phyloP scores from a whole-genome alignment of 768 basidiomycete species.

The Holtermanniella nyarrowii region DNA sequence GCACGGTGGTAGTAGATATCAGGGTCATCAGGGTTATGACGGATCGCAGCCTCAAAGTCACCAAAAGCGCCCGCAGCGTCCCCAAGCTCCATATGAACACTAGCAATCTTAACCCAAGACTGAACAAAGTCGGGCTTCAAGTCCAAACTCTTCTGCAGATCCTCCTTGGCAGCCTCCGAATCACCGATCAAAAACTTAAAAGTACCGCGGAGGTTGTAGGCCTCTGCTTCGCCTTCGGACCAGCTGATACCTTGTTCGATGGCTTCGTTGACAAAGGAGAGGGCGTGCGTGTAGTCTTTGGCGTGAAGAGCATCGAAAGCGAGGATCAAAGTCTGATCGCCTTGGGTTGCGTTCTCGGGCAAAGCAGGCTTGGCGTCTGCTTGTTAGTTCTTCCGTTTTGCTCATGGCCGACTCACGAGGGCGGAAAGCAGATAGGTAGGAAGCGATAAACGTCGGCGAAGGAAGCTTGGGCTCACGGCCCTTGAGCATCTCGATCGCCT shows the following conservation, averaged over 20 bases:
- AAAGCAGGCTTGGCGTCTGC: slow-evolving; percentile 59
- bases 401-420: slow-evolving; percentile 50
- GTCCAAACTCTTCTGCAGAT: slow-evolving; percentile 65
- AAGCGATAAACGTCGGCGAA: slow-evolving; percentile 79
- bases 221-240: slow-evolving; percentile 62
- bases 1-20: slow-evolving; percentile 99
- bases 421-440: slow-evolving; percentile 96
- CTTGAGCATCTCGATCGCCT: slow-evolving; percentile 61
- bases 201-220: slow-evolving; percentile 83
- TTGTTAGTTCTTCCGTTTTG: background rate
- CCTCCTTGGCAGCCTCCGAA: slow-evolving; percentile 66
- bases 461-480: slow-evolving; percentile 77
- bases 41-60: slow-evolving; percentile 81
- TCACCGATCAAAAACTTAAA: slow-evolving; percentile 95
- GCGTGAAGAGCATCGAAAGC: slow-evolving; percentile 76
- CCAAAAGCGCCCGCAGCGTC: slow-evolving; percentile 71
- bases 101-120: slow-evolving; percentile 89
- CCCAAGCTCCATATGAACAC: slow-evolving; percentile 89
- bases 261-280: slow-evolving; percentile 71
- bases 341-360: slow-evolving; percentile 63
- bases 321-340: slow-evolving; percentile 71
- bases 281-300: slow-evolving; percentile 69
- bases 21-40: slow-evolving; percentile 69
- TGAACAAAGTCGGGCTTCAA: slow-evolving; percentile 63
- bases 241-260: slow-evolving; percentile 72